Percentiles rank a stretch among this genome's conserved stretches.
phyloP scores from a whole-genome alignment of 1,284 basidiomycete genomes.

The Boletus subluridellus region DNA sequence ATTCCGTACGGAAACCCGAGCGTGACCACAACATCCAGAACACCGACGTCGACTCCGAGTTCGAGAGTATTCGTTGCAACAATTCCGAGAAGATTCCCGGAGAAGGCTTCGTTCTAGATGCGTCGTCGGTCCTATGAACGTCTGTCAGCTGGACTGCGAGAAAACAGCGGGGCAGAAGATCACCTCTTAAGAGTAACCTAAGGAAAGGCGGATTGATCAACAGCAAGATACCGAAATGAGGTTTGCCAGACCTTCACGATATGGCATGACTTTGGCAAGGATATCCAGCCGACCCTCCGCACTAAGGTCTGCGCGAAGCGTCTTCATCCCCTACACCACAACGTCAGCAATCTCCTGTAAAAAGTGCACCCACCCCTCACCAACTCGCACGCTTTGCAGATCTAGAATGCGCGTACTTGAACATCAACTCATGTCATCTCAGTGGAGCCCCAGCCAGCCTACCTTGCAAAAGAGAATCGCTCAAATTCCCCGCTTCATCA shows the following conservation, averaged over 20 bases:
- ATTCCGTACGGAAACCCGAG: too few species aligned
- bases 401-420: neutral
- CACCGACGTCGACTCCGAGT: too few species aligned
- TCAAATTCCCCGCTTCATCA: slow-evolving; percentile 79
- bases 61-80: slow-evolving; percentile 64
- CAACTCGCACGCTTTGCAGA: too few species aligned
- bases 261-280: slow-evolving; percentile 74
- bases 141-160: slow-evolving; percentile 1
- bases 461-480: slow-evolving; percentile 60
- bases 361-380: neutral
- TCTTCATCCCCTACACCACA: slow-evolving; percentile 66
- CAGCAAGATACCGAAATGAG: neutral
- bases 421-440: neutral
- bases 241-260: slow-evolving; percentile 65
- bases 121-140: slow-evolving; percentile 65
- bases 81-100: slow-evolving; percentile 77
- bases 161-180: slow-evolving; percentile 12
- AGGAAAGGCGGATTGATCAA: neutral
- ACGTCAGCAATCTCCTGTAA: neutral
- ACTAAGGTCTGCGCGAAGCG: slow-evolving; percentile 68
- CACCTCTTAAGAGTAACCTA: slow-evolving; percentile 60
- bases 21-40: too few species aligned
- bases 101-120: slow-evolving; percentile 86
- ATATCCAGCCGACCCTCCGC: slow-evolving; percentile 77
- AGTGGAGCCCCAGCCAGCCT: neutral